These are phyloP conservation scores for Mycena sanguinolenta DNA, from an alignment of 768 basidiomycete genomes.

Conservation along the genomic window DNA sequence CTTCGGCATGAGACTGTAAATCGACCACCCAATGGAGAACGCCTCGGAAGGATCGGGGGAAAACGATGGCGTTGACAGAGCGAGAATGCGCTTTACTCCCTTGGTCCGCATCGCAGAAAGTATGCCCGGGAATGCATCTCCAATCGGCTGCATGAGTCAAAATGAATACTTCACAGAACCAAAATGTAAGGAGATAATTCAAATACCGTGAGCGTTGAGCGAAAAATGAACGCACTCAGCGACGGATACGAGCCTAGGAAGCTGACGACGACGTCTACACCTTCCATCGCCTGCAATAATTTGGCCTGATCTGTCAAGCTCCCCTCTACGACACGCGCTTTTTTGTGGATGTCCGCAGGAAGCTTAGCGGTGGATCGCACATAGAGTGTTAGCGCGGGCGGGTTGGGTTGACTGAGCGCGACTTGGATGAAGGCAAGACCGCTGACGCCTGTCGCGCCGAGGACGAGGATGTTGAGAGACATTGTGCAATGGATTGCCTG, in stretches of 20 bases:
- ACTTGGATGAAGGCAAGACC: conserved; percentile 24
- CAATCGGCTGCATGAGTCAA: conserved; percentile 9
- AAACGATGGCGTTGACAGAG: conserved; percentile 26
- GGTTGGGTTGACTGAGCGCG: conserved; percentile 13
- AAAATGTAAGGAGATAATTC: too few relatives aligned
- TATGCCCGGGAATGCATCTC: conserved; percentile 18
- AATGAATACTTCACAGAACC: background rate
- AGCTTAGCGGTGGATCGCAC: conserved; percentile 21
- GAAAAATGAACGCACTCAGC: conserved; percentile 7
- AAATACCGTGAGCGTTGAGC: conserved; percentile 7
- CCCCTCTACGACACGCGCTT: conserved; percentile 18
- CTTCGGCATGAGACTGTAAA: background rate
- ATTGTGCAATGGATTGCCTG: background rate
- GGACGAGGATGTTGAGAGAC: conserved; percentile 24
- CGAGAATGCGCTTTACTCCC: conserved; percentile 27
- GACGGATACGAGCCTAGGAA: conserved; percentile 17
- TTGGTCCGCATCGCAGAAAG: conserved; percentile 23
- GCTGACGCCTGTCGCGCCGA: conserved; percentile 27
- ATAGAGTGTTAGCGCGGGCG: conserved; percentile 13
- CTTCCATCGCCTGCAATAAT: conserved; percentile 20
- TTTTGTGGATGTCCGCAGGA: conserved; percentile 9
- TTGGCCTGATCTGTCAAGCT: conserved; percentile 10
- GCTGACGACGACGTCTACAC: conserved; percentile 24
- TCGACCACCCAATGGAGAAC: background rate
- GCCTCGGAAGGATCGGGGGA: conserved; percentile 19